Conservation (phyloP, 2,329 filamentous ascomycete genomes). For the Arthroderma sp. region DNA sequence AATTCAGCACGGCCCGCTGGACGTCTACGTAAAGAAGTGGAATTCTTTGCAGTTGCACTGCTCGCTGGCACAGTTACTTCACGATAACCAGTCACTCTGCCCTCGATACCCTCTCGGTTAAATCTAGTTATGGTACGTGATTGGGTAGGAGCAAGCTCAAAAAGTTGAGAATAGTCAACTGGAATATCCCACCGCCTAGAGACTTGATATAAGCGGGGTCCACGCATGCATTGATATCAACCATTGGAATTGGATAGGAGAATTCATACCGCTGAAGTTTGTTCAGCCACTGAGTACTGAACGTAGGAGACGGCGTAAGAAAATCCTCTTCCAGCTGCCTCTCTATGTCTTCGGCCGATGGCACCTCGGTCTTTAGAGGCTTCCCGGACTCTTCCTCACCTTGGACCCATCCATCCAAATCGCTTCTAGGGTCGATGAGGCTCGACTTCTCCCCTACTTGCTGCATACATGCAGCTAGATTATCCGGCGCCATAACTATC, state of each 20-base stretch:
- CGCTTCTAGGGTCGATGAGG: slow-evolving; percentile 2
- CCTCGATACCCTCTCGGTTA: slow-evolving; percentile 78
- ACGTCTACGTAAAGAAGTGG: slow-evolving; percentile 74
- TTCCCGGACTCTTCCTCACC: neutral
- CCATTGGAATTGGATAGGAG: neutral
- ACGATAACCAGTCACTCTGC: slow-evolving; percentile 81
- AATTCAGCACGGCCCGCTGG: slow-evolving; percentile 80
- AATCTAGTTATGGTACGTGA: slow-evolving; percentile 92
- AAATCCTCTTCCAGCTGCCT: slow-evolving; percentile 61
- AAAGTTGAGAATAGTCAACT: slow-evolving; percentile 68
- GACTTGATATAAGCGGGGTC: neutral
- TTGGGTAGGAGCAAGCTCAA: slow-evolving; percentile 78
- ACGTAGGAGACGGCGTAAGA: slow-evolving; percentile 63
- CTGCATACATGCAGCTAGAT: slow-evolving; percentile 6
- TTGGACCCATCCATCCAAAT: slow-evolving; percentile 5
- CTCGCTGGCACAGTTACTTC: slow-evolving; percentile 85
- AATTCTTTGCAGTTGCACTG: slow-evolving; percentile 87
- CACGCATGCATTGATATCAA: slow-evolving; percentile 5
- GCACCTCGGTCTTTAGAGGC: slow-evolving; percentile 9
- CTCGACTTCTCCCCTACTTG: slow-evolving; percentile 4
- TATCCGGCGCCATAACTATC: slow-evolving; percentile 2
- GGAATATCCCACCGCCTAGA: slow-evolving; percentile 63
- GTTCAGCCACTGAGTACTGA: slow-evolving; percentile 79
- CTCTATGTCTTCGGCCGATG: slow-evolving; percentile 51
- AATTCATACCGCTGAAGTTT: slow-evolving; percentile 58